These are phyloP conservation scores for Elsinoe australis DNA, from an alignment of 2,329 filamentous ascomycete genomes.

Conservation along the genomic window DNA sequence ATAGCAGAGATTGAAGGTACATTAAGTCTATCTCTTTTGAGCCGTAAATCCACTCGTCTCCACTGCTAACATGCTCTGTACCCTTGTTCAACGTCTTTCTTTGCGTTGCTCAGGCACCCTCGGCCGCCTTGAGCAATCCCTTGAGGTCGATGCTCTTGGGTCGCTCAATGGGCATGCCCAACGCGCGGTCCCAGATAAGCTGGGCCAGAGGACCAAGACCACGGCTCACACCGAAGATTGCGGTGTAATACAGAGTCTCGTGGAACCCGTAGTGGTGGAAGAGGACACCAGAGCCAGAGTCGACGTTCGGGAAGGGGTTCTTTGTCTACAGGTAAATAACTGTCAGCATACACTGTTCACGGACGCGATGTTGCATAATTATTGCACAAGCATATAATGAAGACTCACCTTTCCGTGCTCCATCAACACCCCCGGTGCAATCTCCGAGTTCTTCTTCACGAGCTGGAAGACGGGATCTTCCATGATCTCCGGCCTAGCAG, in stretches of 20 bases:
- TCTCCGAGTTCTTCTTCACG: conserved; percentile 84
- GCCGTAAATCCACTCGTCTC: too few relatives aligned
- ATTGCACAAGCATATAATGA: too few relatives aligned
- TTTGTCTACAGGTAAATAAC: conserved; percentile 29
- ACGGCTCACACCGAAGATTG: conserved; percentile 61
- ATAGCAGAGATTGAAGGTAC: conserved; percentile 8
- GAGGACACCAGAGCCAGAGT: conserved; percentile 83
- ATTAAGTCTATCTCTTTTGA: too few relatives aligned
- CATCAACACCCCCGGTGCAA: conserved; percentile 82
- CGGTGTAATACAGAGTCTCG: conserved; percentile 89
- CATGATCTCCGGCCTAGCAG: conserved; percentile 74
- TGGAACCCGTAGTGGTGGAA: conserved; percentile 99
- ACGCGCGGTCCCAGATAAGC: conserved; percentile 88
- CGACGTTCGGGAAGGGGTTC: conserved; percentile 82
- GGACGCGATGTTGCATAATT: too few relatives aligned
- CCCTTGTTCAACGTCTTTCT: neutral
- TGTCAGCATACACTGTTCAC: too few relatives aligned
- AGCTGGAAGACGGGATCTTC: conserved; percentile 86
- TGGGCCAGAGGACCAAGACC: conserved; percentile 83
- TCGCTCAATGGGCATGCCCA: conserved; percentile 91
- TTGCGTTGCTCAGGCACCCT: conserved; percentile 21
- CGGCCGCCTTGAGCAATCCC: conserved; percentile 62
- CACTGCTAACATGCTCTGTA: neutral
- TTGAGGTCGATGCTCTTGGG: conserved; percentile 95
- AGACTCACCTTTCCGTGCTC: conserved; percentile 74